A percentile compares a stretch with the other conserved stretches of the same genome.
Conservation (phyloP, 2,329 filamentous ascomycete species). For the Xylariaceae sp. region DNA sequence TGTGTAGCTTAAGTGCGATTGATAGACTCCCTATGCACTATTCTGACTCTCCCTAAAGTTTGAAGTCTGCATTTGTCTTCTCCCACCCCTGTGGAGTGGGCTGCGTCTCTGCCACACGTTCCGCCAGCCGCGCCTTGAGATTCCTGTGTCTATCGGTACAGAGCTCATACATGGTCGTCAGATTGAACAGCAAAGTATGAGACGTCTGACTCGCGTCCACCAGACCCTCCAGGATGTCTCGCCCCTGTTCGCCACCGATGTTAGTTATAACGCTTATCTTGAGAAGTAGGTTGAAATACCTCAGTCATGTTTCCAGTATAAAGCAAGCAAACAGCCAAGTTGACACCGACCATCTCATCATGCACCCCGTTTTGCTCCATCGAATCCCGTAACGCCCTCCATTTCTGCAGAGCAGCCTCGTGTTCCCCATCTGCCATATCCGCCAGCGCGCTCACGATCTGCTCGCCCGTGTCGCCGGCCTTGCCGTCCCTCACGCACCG, state of each 20-base stretch:
- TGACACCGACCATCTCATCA: constrained; percentile 77
- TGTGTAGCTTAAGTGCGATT: neutral
- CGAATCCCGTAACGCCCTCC: constrained; percentile 55
- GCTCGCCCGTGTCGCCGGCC: constrained; percentile 44
- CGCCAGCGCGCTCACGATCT: constrained; percentile 68
- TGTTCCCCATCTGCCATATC: constrained; percentile 80
- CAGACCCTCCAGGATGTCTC: constrained; percentile 66
- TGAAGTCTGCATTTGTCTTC: constrained; percentile 73
- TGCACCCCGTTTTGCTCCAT: constrained; percentile 44
- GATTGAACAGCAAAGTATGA: constrained; percentile 82
- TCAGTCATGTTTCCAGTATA: constrained; percentile 78
- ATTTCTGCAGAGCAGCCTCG: constrained; percentile 62
- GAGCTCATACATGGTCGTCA: constrained; percentile 89
- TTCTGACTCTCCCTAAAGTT: constrained; percentile 54
- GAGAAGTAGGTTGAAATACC: constrained; percentile 49
- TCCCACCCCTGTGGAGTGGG: constrained; percentile 67
- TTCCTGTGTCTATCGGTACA: constrained; percentile 76
- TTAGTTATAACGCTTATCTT: neutral
- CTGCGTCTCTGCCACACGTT: constrained; percentile 65
- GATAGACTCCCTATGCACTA: neutral
- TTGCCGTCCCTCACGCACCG: constrained; percentile 49
- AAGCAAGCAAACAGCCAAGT: constrained; percentile 80
- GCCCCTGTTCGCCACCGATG: constrained; percentile 54
- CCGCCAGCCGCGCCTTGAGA: constrained; percentile 72
- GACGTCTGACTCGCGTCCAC: constrained; percentile 68